Base-by-base conservation (phyloP, 73 alveolate genomes). In the Paraurostyla sp. region DNA sequence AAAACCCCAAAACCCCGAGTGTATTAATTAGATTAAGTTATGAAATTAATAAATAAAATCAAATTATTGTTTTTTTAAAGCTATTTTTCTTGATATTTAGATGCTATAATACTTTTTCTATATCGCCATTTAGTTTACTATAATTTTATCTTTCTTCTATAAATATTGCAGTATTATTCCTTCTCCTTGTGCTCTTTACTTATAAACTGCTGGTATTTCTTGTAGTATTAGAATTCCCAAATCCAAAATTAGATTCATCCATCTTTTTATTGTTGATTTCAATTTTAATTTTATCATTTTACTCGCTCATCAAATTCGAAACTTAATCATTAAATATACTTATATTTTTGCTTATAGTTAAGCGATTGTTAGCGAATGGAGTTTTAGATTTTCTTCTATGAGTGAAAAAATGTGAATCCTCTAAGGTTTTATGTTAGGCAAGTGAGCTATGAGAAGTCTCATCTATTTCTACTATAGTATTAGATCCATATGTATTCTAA, bases 91-190 rank as follows among this genome's bases (percentile, higher is more conserved):
- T 60, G 15, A 27, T 60, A 27, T 60, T 60, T 60, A 60, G 22
- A 60, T 60, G 78, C 13, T 60, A n/a, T 32, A 60, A 6, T 60
- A 60, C 78, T 60, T 60, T 60, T 32, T 27, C 7, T 27, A 60
- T 60, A 60, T 60, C 78, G 4, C 49, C 25, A 60, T 60, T 60
- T 4, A 60, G 50, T 9, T 32, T 60, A 23, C 9, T 4, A n/a
- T n/a, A n/a, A n/a, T n/a, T n/a, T n/a, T n/a, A n/a, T 60, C 22
- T 60, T 13, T 60, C 78, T 60, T 9, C 43, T 27, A 16, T 27
- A 25, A 60, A 2, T 30, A 60, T 27, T 16, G 78, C 32, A 27
- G 22, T 4, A 30, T 60, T 60, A 27, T 50, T 60, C 45, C 25
- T 32, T 60, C 50, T 18, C 45, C 50, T 60, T 15, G n/a, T n/a